Evolutionary conservation across 805 yeast species (phyloP).

Genomic region (Kazachstania africana): DNA sequence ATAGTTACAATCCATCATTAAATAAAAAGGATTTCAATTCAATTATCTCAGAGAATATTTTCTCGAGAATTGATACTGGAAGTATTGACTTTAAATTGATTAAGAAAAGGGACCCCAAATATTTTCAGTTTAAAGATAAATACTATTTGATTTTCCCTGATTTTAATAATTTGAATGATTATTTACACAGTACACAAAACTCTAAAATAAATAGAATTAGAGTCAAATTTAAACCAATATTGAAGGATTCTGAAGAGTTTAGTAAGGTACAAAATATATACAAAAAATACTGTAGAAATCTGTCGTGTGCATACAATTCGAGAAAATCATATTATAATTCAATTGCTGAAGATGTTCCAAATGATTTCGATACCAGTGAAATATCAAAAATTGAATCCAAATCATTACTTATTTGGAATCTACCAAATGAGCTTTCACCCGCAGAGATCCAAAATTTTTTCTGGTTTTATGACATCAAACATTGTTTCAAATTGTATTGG

Average conservation of each 20-base stretch:
- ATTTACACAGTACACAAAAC: slow-evolving; percentile 6
- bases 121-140: slow-evolving; percentile 20
- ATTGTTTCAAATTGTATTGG: slow-evolving; percentile 19
- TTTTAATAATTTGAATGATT: slow-evolving; percentile 7
- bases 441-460: slow-evolving; percentile 11
- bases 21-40: slow-evolving; percentile 11
- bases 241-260: neutral
- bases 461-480: slow-evolving; percentile 24
- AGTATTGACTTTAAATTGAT: slow-evolving; percentile 13
- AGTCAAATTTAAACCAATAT: slow-evolving; percentile 8
- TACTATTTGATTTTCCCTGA: slow-evolving; percentile 17
- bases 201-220: slow-evolving; percentile 13
- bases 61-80: neutral
- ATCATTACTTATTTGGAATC: slow-evolving; percentile 21
- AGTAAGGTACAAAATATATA: neutral
- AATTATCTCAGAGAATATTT: slow-evolving; percentile 7
- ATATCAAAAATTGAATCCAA: slow-evolving; percentile 11
- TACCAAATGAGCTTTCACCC: slow-evolving; percentile 14
- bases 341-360: neutral
- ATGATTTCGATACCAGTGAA: neutral
- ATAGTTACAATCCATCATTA: slow-evolving; percentile 16
- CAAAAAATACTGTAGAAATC: slow-evolving; percentile 5
- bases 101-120: slow-evolving; percentile 19
- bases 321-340: slow-evolving; percentile 6
- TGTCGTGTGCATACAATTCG: slow-evolving; percentile 16